Conservation (phyloP, 2,329 filamentous ascomycete species). For the Phialophora verrucosa region DNA sequence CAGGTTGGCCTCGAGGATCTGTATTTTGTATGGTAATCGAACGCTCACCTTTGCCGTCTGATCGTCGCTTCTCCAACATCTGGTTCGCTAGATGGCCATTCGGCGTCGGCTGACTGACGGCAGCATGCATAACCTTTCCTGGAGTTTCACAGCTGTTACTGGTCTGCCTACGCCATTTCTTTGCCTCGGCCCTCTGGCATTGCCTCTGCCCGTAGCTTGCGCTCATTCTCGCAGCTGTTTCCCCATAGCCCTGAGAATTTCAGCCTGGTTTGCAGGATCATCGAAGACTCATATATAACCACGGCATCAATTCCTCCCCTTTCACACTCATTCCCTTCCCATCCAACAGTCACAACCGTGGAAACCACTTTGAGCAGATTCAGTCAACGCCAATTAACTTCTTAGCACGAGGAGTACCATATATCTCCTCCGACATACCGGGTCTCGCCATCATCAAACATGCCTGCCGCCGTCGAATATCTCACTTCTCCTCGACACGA, state of each 20-base stretch:
- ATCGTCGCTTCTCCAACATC: constrained; percentile 25
- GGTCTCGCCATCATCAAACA: constrained; percentile 16
- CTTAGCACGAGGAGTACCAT: neutral
- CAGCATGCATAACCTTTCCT: constrained; percentile 28
- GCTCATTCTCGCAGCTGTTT: neutral
- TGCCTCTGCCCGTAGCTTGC: constrained; percentile 9
- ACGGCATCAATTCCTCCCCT: neutral
- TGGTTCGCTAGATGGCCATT: constrained; percentile 19
- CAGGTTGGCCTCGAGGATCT: constrained; percentile 21
- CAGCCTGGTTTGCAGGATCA: constrained; percentile 18
- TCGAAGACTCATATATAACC: constrained; percentile 19
- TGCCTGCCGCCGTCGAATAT: constrained; percentile 39
- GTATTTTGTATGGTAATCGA: constrained; percentile 30
- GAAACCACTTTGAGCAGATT: neutral
- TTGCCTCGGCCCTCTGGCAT: constrained; percentile 8
- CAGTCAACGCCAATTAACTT: neutral
- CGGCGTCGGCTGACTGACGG: constrained; percentile 24
- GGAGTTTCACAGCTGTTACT: constrained; percentile 15
- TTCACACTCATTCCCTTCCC: neutral
- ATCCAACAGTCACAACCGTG: neutral
- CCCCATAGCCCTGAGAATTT: neutral
- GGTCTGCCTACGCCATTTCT: constrained; percentile 17
- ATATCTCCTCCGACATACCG: neutral
- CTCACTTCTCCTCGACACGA: constrained; percentile 27
- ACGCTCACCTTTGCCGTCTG: constrained; percentile 24